Conservation (phyloP, 257 asterid genomes). For the Solanum stenotomum region DNA sequence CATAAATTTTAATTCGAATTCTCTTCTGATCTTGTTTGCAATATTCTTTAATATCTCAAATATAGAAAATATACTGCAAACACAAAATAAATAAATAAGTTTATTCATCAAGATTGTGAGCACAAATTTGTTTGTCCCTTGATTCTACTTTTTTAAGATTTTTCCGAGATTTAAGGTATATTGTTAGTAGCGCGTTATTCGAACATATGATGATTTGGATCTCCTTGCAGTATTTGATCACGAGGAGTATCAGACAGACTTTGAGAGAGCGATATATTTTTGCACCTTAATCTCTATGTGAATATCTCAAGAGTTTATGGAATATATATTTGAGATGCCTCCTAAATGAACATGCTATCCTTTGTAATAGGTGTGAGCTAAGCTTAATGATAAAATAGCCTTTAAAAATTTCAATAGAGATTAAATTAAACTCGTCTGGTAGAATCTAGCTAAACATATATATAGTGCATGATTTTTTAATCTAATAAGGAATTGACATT, state of each 20-base stretch:
- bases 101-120: neutral
- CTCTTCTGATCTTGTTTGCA: no score
- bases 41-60: no score
- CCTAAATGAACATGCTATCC: neutral
- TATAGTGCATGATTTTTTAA: neutral
- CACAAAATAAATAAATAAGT: neutral
- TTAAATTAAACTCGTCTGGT: no score
- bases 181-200: no score
- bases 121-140: no score
- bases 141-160: no score
- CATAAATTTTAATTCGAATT: neutral
- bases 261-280: neutral
- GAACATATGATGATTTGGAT: no score
- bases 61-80: no score
- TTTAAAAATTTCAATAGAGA: no score
- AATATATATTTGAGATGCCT: no score
- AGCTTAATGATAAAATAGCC: neutral
- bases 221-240: neutral
- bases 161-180: fast-evolving
- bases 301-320: no score
- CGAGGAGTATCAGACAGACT: neutral
- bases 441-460: neutral
- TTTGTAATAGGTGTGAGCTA: no score
- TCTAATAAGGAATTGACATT: neutral
- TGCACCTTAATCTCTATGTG: neutral